phyloP scores from a whole-genome alignment of 2,329 filamentous ascomycete genomes.

The Fragosphaeria purpurea region DNA sequence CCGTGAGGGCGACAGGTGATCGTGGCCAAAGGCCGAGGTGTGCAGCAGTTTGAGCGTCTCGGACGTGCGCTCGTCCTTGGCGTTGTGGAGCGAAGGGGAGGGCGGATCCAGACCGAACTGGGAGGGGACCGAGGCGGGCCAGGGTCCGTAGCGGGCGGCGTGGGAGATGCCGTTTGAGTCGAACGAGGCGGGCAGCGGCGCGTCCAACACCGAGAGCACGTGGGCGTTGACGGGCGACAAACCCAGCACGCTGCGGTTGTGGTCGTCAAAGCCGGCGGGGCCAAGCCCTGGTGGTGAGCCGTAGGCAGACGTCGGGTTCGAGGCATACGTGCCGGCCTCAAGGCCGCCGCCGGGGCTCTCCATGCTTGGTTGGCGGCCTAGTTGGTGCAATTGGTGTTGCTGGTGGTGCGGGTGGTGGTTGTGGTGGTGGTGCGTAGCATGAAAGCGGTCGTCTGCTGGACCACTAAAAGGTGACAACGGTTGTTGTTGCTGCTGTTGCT shows the following conservation, averaged over 20 bases:
- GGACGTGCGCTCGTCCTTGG: constrained; percentile 49
- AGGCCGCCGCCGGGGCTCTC: constrained; percentile 43
- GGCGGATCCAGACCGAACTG: constrained; percentile 86
- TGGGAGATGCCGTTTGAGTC: constrained; percentile 93
- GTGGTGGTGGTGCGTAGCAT: not conserved
- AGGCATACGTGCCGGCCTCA: constrained; percentile 49
- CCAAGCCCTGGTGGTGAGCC: constrained; percentile 65
- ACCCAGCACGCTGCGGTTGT: constrained; percentile 54
- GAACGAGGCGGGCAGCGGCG: constrained; percentile 85
- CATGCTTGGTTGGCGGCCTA: constrained; percentile 40
- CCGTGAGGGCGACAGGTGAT: constrained; percentile 41
- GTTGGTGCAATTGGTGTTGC: constrained; percentile 12
- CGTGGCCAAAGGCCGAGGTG: constrained; percentile 57
- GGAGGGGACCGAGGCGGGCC: constrained; percentile 84
- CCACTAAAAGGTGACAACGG: constrained; percentile 17
- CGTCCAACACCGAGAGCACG: constrained; percentile 81
- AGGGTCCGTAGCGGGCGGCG: constrained; percentile 78
- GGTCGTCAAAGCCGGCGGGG: constrained; percentile 33
- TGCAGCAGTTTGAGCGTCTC: constrained; percentile 56
- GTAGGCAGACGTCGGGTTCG: constrained; percentile 51
- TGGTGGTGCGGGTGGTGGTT: not conserved
- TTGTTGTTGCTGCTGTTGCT: not conserved
- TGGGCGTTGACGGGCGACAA: constrained; percentile 66
- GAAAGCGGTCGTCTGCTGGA: constrained; percentile 26
- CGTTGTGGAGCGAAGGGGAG: constrained; percentile 59